Percentiles rank a stretch among this genome's conserved stretches.
Conservation (phyloP, 306 rosid genomes). For the Acacia crassicarpa region DNA sequence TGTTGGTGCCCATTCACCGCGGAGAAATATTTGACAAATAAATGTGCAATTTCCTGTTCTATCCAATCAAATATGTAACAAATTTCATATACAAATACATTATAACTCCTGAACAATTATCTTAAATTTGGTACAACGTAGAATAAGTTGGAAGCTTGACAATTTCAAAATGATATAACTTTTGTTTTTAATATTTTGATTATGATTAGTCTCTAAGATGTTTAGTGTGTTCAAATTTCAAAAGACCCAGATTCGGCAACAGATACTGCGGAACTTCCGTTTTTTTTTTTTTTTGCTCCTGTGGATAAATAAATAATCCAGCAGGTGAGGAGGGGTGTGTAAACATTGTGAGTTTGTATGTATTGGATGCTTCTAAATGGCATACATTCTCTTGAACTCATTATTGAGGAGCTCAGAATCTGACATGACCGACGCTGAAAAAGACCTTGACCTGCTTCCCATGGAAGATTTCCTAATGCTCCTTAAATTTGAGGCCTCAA, state of each 20-base stretch:
- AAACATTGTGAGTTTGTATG: not conserved
- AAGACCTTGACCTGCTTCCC: constrained; percentile 68
- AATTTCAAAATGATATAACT: not conserved
- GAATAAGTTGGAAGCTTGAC: not conserved
- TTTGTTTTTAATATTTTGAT: not conserved
- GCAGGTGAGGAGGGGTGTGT: not conserved
- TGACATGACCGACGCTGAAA: constrained; percentile 60
- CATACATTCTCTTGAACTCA: constrained; percentile 89
- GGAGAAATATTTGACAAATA: too few relatives aligned
- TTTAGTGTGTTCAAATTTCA: not conserved
- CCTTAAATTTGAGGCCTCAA: constrained; percentile 73
- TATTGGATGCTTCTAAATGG: constrained; percentile 49
- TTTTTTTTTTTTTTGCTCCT: not conserved
- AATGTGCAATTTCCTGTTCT: too few relatives aligned
- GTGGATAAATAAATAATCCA: constrained; percentile 3
- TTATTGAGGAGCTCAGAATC: constrained; percentile 80
- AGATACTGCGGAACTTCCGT: not conserved
- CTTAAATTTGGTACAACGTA: not conserved
- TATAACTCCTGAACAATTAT: too few relatives aligned
- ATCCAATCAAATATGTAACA: too few relatives aligned
- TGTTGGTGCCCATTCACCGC: too few relatives aligned
- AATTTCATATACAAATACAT: too few relatives aligned
- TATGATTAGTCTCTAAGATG: not conserved
- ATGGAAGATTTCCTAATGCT: constrained; percentile 64
- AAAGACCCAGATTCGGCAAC: not conserved